Evolutionary conservation across 352 stramenopile species (phyloP).

Genomic region (Thalassiosira ordinaria): DNA sequence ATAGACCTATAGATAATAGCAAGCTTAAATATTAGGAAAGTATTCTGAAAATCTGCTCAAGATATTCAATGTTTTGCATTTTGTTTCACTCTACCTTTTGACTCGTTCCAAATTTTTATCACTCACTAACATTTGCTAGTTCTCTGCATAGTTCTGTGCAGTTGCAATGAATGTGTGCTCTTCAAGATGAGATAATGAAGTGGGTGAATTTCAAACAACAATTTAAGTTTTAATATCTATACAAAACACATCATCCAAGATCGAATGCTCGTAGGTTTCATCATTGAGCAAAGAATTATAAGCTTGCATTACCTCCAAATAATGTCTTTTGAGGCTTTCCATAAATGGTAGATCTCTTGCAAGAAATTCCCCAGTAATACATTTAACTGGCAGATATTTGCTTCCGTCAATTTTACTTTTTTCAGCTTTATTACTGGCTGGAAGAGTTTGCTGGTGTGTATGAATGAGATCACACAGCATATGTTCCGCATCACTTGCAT

Average conservation of each 20-base stretch:
- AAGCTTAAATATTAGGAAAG: too few species aligned
- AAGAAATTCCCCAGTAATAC: not conserved
- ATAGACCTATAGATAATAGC: too few species aligned
- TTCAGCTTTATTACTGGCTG: not conserved
- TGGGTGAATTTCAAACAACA: too few species aligned
- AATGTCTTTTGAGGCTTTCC: not conserved
- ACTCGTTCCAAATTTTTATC: too few species aligned
- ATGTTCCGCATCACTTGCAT: slow-evolving; percentile 1
- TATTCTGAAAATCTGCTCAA: too few species aligned
- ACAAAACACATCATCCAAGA: not conserved
- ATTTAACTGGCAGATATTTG: not conserved
- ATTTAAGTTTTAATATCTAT: not conserved
- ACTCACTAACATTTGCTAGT: too few species aligned
- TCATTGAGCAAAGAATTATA: not conserved
- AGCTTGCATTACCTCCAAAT: not conserved
- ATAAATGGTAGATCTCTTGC: not conserved
- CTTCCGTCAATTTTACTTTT: not conserved
- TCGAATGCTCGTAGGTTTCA: not conserved
- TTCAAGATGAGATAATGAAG: too few species aligned
- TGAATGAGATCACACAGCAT: not conserved
- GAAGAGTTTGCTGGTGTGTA: not conserved
- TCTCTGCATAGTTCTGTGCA: too few species aligned
- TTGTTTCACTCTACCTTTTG: too few species aligned
- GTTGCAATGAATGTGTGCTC: too few species aligned
- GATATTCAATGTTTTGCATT: too few species aligned